Conservation (phyloP, 306 rosid genomes). For the Luffa acutangula region DNA sequence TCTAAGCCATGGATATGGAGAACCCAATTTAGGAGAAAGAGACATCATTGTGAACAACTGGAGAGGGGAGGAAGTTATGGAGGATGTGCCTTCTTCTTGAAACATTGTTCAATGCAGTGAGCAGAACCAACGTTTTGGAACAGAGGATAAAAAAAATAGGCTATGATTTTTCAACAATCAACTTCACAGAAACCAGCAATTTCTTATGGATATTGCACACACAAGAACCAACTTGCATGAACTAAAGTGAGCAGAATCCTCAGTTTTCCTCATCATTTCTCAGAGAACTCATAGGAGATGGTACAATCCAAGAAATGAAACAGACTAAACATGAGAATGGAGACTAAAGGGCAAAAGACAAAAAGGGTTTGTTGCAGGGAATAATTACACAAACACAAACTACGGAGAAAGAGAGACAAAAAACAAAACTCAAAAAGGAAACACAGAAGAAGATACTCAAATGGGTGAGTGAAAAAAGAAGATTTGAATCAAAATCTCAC, state of each 20-base stretch:
- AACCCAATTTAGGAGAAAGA: slow-evolving; percentile 52
- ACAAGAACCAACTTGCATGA: not conserved
- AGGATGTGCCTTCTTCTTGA: slow-evolving; percentile 69
- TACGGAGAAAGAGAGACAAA: not conserved
- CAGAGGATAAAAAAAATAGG: slow-evolving; percentile 18
- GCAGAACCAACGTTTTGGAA: slow-evolving; percentile 21
- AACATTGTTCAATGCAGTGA: slow-evolving; percentile 35
- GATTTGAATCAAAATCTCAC: not conserved
- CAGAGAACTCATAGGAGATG: not conserved
- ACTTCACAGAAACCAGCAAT: not conserved
- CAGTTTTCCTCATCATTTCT: not conserved
- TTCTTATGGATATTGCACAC: not conserved
- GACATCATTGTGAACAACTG: slow-evolving; percentile 62
- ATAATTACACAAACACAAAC: not conserved
- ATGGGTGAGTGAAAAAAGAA: not conserved
- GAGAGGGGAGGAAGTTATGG: slow-evolving; percentile 48
- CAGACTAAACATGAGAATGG: not conserved
- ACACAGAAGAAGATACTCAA: not conserved
- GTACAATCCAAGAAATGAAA: not conserved
- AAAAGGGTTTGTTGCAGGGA: not conserved
- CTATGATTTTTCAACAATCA: not conserved
- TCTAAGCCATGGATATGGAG: slow-evolving; percentile 56
- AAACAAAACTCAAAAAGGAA: not conserved
- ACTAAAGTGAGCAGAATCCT: not conserved
- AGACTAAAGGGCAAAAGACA: not conserved